Percentiles rank a stretch among this genome's conserved stretches.
phyloP scores from a whole-genome alignment of 2,329 filamentous ascomycete genomes.

The Colletotrichum phormii region DNA sequence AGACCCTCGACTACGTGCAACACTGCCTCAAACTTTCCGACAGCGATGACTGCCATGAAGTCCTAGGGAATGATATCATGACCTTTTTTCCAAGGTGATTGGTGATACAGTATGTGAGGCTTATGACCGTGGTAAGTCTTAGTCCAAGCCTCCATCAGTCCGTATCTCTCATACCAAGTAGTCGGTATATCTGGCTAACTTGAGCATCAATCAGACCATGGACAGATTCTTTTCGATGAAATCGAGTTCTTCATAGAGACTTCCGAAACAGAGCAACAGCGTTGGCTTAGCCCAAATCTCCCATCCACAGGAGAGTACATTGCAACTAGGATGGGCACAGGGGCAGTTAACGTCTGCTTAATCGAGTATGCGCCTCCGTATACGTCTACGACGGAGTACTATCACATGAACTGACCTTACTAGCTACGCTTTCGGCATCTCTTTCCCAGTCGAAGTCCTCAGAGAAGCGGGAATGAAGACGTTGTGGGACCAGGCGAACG shows the following conservation, averaged over 20 bases:
- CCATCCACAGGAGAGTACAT: background rate
- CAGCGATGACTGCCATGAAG: background rate
- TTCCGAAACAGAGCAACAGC: background rate
- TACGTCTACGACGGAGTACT: background rate
- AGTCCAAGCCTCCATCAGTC: no score
- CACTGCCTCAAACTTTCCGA: background rate
- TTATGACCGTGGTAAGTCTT: background rate
- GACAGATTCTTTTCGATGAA: background rate
- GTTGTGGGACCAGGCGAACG: slow-evolving; percentile 1
- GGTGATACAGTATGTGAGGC: background rate
- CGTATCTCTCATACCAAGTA: background rate
- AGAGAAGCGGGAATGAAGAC: background rate
- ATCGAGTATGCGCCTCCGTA: background rate
- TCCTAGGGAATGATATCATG: background rate
- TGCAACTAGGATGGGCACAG: slow-evolving; percentile 8
- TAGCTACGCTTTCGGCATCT: background rate
- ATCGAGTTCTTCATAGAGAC: background rate
- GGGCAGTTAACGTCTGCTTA: slow-evolving; percentile 4
- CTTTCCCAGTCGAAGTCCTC: background rate
- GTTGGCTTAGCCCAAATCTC: background rate
- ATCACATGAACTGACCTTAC: background rate
- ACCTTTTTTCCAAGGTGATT: background rate
- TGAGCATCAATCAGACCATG: background rate
- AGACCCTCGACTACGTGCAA: background rate
- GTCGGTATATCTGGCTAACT: background rate